Percentiles rank a stretch among this genome's conserved stretches.
These are phyloP conservation scores for Protea cynaroides DNA, from an alignment of 164 flowering plant species.

Conservation along the genomic window DNA sequence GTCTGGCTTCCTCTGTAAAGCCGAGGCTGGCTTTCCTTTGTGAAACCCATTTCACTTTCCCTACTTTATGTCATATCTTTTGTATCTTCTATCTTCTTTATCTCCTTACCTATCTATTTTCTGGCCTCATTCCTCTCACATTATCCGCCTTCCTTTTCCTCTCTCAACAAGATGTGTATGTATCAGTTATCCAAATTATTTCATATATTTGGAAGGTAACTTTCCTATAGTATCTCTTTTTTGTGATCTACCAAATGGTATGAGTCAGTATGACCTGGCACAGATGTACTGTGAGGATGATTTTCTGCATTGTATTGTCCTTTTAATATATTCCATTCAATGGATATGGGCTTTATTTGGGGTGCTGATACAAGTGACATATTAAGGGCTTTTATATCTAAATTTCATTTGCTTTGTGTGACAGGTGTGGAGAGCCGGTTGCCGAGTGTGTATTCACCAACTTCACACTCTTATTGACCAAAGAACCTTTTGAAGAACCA, in stretches of 20 bases:
- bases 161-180: too few species aligned
- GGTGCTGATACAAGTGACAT: background rate
- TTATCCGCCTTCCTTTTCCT: too few species aligned
- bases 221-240: background rate
- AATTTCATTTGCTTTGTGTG: conserved; percentile 9
- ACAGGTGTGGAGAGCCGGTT: conserved; percentile 81
- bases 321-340: background rate
- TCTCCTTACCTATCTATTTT: too few species aligned
- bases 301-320: background rate
- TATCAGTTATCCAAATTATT: too few species aligned
- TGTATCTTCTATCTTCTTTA: too few species aligned
- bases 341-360: background rate
- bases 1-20: too few species aligned
- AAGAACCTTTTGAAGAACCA: conserved; percentile 71
- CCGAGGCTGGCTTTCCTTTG: too few species aligned
- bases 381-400: background rate
- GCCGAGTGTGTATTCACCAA: conserved; percentile 63
- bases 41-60: too few species aligned
- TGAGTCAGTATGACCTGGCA: background rate
- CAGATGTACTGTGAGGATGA: background rate
- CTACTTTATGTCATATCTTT: too few species aligned
- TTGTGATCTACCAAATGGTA: too few species aligned
- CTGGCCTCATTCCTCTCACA: too few species aligned
- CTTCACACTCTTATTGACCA: conserved; percentile 67
- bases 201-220: too few species aligned